These are phyloP conservation scores for Colletotrichum cordylinicola DNA, from an alignment of 2,329 filamentous ascomycete genomes.

Conservation along the genomic window DNA sequence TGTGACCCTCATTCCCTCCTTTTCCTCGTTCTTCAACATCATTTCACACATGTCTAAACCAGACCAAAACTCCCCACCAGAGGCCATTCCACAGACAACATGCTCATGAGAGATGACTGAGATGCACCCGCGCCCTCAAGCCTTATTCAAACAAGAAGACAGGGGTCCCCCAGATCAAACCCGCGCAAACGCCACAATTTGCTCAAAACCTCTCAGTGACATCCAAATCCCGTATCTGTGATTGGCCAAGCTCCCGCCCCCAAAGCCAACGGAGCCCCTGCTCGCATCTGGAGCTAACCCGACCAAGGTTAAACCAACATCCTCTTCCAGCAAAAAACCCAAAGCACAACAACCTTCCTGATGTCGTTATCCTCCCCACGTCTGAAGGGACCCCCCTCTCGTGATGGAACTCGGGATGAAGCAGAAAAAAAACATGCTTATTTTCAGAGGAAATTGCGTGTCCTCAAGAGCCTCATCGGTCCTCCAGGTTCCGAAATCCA, in stretches of 20 bases:
- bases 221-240: not conserved
- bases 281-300: constrained; percentile 16
- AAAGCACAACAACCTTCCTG: not conserved
- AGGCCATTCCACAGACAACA: not conserved
- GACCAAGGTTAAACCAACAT: constrained; percentile 10
- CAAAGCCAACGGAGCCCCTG: not conserved
- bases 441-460: not conserved
- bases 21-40: not conserved
- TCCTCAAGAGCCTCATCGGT: not conserved
- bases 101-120: not conserved
- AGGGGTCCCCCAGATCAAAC: not conserved
- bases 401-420: not conserved
- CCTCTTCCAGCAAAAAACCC: not conserved
- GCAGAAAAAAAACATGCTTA: not conserved
- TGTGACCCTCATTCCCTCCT: not conserved
- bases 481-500: not conserved
- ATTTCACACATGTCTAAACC: not conserved
- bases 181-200: constrained; percentile 42
- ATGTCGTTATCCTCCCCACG: not conserved
- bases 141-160: not conserved
- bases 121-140: not conserved
- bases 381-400: not conserved
- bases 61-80: not conserved
- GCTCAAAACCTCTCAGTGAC: constrained; percentile 53
- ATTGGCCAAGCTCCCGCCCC: not conserved